Evolutionary conservation across 2,329 filamentous ascomycete species (phyloP).

Genomic region (Purpureocillium takamizusanense): DNA sequence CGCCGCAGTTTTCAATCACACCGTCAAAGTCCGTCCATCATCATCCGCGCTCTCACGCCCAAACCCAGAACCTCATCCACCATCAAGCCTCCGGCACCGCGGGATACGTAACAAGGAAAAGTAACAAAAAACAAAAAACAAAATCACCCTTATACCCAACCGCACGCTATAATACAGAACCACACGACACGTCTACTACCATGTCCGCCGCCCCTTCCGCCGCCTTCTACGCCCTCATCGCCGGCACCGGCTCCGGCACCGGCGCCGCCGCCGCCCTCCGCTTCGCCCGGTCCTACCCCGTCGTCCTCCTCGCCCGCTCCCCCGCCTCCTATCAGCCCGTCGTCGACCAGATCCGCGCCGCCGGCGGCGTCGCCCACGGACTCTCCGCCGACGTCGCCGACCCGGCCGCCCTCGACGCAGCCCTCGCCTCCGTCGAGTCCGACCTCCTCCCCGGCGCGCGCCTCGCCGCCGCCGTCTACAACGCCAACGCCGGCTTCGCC

Average conservation of each 20-base stretch:
- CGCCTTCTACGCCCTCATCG: slow-evolving; percentile 55
- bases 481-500: slow-evolving; percentile 46
- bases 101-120: too few species aligned
- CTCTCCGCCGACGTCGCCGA: slow-evolving; percentile 46
- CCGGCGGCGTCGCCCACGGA: slow-evolving; percentile 62
- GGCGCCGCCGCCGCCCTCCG: slow-evolving; percentile 42
- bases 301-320: slow-evolving; percentile 65
- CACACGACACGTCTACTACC: neutral
- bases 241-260: slow-evolving; percentile 66
- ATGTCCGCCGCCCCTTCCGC: slow-evolving; percentile 6
- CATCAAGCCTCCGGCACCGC: too few species aligned
- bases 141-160: too few species aligned
- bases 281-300: slow-evolving; percentile 58
- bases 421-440: slow-evolving; percentile 53
- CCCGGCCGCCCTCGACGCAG: slow-evolving; percentile 37
- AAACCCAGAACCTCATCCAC: too few species aligned
- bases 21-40: too few species aligned
- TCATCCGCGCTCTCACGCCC: too few species aligned
- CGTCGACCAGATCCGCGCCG: slow-evolving; percentile 57
- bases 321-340: slow-evolving; percentile 57
- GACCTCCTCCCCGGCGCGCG: slow-evolving; percentile 42
- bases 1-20: too few species aligned
- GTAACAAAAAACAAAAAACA: too few species aligned
- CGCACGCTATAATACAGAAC: neutral
- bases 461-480: slow-evolving; percentile 61